Evolutionary conservation across 23 red algal species (phyloP), one percentile per base, ranked within the genome.

Genomic region (Gracilaria domingensis): DNA sequence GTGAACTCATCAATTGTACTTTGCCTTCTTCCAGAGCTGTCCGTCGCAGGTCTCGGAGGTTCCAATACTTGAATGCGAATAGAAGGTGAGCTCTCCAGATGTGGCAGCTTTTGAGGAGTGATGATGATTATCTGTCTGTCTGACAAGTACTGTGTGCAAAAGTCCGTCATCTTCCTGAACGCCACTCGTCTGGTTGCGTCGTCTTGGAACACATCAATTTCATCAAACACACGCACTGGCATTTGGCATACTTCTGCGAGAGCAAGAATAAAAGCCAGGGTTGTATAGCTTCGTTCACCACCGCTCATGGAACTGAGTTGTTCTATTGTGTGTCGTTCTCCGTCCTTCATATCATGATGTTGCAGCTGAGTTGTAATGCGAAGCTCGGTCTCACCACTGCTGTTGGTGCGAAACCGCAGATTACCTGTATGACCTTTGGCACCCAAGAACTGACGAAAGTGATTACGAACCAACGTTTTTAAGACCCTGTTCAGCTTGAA

Each of bases 151-250:
- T 48, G 38, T 37, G 79, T 83, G 60, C 89, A 92, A 32, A 96
- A 83, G 23, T 95, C 78, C 16, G 95, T 77, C 40, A 98, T 79
- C 54, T 78, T 94, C 75, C 80, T 83, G 88, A 96, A 98, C 21
- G 93, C 84, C 61, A 85, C 89, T 28, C 84, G 84, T 29, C 97
- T 81, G 12, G 92, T 95, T 7, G 83, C 93, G 73, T 95, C 97
- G 59, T 98, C 97, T 89, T 95, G 95, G 60, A 94, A 96, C 54
- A 98, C 97, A 88, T 98, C 97, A 77, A 95, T 94, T 82, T 96
- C 97, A 69, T 98, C 97, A 81, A 98, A 90, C 29, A 98, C 92
- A 25, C 97, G 82, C 75, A 98, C 77, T 8, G 97, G 97, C 50
- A 89, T 88, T 36, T 94, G 82, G 76, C 95, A 94, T 13, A 92